Percentiles rank a stretch among this genome's conserved stretches.
Conservation (phyloP, 106 monocot species). For the Dendrobium nobile region DNA sequence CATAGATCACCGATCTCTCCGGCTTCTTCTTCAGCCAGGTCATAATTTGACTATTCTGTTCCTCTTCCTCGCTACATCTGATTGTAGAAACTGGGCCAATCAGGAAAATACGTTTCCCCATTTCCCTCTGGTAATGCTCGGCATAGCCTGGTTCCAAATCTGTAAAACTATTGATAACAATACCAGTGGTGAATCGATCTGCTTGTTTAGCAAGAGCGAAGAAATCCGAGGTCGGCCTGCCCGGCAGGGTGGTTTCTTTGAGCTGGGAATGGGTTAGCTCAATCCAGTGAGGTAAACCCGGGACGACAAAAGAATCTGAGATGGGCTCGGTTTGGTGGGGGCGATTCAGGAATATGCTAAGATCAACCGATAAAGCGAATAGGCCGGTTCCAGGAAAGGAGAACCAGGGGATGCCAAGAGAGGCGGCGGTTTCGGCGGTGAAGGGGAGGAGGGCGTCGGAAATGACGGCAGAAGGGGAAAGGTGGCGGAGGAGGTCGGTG, state of each 20-base stretch:
- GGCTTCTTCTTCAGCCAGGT: constrained; percentile 27
- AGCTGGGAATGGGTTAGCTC: constrained; percentile 18
- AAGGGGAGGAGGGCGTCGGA: constrained; percentile 29
- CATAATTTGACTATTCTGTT: background rate
- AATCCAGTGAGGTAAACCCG: constrained; percentile 22
- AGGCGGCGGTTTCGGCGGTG: constrained; percentile 21
- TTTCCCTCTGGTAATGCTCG: constrained; percentile 22
- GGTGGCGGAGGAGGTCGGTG: constrained; percentile 9
- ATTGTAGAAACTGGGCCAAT: constrained; percentile 34
- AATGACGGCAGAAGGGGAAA: constrained; percentile 22
- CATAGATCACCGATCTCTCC: constrained; percentile 24
- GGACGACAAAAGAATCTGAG: constrained; percentile 18
- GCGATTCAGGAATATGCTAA: constrained; percentile 10
- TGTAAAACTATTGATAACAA: constrained; percentile 26
- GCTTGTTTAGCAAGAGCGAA: constrained; percentile 11
- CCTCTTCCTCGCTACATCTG: background rate
- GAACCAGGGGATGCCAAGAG: constrained; percentile 24
- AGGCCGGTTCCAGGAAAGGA: constrained; percentile 32
- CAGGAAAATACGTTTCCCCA: constrained; percentile 21
- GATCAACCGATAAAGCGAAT: constrained; percentile 33
- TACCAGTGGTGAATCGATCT: constrained; percentile 12
- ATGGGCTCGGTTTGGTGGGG: constrained; percentile 9
- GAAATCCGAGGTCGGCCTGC: constrained; percentile 9
- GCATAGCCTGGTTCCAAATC: constrained; percentile 29
- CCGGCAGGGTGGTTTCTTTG: constrained; percentile 18